phyloP scores from a whole-genome alignment of 116 monocot genomes.

The Phalaenopsis hybrid region DNA sequence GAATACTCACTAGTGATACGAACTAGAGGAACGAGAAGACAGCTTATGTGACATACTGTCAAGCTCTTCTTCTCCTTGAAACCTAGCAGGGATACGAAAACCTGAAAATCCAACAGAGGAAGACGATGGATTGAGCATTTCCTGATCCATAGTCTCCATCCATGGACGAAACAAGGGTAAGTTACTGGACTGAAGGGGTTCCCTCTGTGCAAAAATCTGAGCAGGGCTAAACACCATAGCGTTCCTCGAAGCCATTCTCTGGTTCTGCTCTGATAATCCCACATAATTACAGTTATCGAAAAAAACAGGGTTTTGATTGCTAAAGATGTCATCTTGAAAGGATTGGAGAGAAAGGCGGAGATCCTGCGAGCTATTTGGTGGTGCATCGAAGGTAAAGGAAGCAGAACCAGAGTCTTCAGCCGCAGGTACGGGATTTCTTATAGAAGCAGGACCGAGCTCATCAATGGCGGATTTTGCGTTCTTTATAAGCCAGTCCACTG shows the following conservation, averaged over 20 bases:
- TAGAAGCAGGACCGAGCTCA: slow-evolving; percentile 24
- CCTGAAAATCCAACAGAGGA: slow-evolving; percentile 33
- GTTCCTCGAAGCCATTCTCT: slow-evolving; percentile 10
- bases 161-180: slow-evolving; percentile 25
- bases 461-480: slow-evolving; percentile 82
- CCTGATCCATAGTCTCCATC: slow-evolving; percentile 9
- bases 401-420: slow-evolving; percentile 86
- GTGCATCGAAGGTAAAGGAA: slow-evolving; percentile 45
- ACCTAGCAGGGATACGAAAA: slow-evolving; percentile 59
- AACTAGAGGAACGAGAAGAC: slow-evolving; percentile 36
- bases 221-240: slow-evolving; percentile 11
- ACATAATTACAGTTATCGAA: background rate
- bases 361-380: slow-evolving; percentile 34
- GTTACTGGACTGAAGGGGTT: slow-evolving; percentile 99
- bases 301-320: background rate
- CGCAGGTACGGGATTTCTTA: slow-evolving; percentile 24
- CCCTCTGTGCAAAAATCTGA: slow-evolving; percentile 85
- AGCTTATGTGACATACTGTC: background rate
- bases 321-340: slow-evolving; percentile 38
- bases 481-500: slow-evolving; percentile 89
- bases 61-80: slow-evolving; percentile 54
- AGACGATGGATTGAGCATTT: no score
- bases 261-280: slow-evolving; percentile 8
- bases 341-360: slow-evolving; percentile 93
- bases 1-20: slow-evolving; percentile 20